phyloP scores from a whole-genome alignment of 208 protist genomes.

The Phytomonas francai region DNA sequence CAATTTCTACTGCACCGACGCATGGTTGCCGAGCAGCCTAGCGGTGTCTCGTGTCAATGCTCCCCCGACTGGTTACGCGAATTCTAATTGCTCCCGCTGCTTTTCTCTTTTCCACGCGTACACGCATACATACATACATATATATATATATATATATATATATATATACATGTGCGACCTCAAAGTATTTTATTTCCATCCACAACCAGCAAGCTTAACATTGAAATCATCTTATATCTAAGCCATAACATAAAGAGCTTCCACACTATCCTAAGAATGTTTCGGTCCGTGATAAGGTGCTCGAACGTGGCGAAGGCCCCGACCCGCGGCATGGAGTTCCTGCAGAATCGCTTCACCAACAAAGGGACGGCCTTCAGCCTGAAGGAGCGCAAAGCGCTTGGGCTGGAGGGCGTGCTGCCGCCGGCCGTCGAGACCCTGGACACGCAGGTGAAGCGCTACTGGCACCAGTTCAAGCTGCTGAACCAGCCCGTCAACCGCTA shows the following conservation, averaged over 20 bases:
- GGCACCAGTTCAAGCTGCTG: constrained; percentile 44
- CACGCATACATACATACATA: no score
- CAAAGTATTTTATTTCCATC: no score
- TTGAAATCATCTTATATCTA: background rate
- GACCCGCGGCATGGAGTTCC: constrained; percentile 49
- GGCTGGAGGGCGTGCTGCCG: constrained; percentile 50
- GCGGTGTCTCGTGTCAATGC: no score
- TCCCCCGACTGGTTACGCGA: no score
- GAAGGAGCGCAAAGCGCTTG: constrained; percentile 45
- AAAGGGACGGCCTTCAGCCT: constrained; percentile 62
- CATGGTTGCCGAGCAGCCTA: background rate
- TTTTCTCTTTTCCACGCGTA: no score
- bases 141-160: no score
- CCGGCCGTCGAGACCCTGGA: constrained; percentile 59
- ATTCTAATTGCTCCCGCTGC: no score
- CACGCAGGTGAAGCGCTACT: constrained; percentile 56
- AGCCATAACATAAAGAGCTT: background rate
- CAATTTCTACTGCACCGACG: constrained; percentile 8
- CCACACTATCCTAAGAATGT: background rate
- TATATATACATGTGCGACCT: no score
- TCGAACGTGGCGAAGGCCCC: constrained; percentile 28
- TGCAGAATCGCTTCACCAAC: constrained; percentile 67
- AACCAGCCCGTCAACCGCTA: constrained; percentile 59
- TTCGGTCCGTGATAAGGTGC: constrained; percentile 14
- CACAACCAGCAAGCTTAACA: constrained; percentile 6